These are phyloP conservation scores for Russula earlei DNA, from an alignment of 768 basidiomycete species.

Conservation along the genomic window DNA sequence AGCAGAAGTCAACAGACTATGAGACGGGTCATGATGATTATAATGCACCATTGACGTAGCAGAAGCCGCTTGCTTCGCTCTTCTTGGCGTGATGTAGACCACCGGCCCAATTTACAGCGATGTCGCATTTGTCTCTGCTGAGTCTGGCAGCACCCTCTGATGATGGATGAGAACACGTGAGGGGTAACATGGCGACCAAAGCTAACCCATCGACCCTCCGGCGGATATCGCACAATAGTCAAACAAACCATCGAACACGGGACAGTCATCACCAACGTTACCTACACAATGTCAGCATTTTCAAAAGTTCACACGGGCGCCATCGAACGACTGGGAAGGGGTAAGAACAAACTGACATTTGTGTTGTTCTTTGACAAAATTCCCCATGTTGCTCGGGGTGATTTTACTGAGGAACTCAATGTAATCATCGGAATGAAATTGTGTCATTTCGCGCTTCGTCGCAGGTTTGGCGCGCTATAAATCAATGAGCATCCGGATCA, in stretches of 20 bases:
- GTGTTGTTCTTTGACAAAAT: constrained; percentile 87
- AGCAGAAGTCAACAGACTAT: not conserved
- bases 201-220: constrained; percentile 97
- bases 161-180: not conserved
- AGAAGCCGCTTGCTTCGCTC: constrained; percentile 97
- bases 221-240: constrained; percentile 99
- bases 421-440: constrained; percentile 99
- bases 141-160: constrained; percentile 94
- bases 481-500: constrained; percentile 1
- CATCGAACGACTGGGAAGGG: not conserved
- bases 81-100: constrained; percentile 99
- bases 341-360: constrained; percentile 65
- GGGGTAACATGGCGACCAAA: not conserved
- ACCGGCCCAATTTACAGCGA: constrained; percentile 98
- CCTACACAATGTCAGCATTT: constrained; percentile 37
- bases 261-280: constrained; percentile 98
- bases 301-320: not conserved
- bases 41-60: constrained; percentile 86
- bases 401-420: constrained; percentile 94
- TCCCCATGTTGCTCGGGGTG: constrained; percentile 91
- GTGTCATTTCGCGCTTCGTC: constrained; percentile 98
- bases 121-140: constrained; percentile 95
- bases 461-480: constrained; percentile 93
- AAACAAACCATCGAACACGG: constrained; percentile 96
- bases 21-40: not conserved